phyloP scores from a whole-genome alignment of 2,329 filamentous ascomycete genomes.

The Apiospora malaysiana region DNA sequence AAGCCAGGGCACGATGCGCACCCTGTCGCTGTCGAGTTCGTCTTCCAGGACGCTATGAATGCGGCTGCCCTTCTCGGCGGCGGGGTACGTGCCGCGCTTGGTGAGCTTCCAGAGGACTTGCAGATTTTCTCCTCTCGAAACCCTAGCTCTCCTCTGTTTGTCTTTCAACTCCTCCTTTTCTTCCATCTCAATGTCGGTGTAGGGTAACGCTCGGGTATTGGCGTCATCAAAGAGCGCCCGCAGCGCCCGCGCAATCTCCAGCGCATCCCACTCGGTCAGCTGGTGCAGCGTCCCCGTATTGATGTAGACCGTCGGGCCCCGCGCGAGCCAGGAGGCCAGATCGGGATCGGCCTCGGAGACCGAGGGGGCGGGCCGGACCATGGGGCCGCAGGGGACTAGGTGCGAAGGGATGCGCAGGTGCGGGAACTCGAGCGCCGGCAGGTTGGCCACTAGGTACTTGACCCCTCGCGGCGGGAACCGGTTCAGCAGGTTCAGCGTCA shows the following conservation, averaged over 20 bases:
- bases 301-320: conserved; percentile 51
- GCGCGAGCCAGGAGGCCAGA: conserved; percentile 48
- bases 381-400: conserved; percentile 52
- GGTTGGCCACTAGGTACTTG: conserved; percentile 32
- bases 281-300: conserved; percentile 51
- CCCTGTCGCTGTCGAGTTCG: conserved; percentile 23
- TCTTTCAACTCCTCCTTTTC: not conserved
- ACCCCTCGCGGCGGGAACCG: conserved; percentile 24
- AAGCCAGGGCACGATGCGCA: conserved; percentile 8
- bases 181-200: conserved; percentile 29
- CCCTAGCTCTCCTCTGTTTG: too few species aligned
- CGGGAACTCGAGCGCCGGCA: conserved; percentile 30
- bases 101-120: conserved; percentile 47
- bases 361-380: conserved; percentile 45
- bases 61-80: conserved; percentile 19
- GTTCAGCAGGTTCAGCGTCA: conserved; percentile 25
- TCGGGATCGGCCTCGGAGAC: conserved; percentile 48
- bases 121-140: conserved; percentile 31
- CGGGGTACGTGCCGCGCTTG: conserved; percentile 22
- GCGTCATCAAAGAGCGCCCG: conserved; percentile 35
- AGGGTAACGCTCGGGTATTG: conserved; percentile 28
- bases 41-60: conserved; percentile 28
- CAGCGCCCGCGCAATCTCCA: conserved; percentile 42
- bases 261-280: conserved; percentile 39
- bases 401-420: conserved; percentile 36